Conservation (phyloP, 1,284 basidiomycete genomes). For the Crucibulum cyathiforme region DNA sequence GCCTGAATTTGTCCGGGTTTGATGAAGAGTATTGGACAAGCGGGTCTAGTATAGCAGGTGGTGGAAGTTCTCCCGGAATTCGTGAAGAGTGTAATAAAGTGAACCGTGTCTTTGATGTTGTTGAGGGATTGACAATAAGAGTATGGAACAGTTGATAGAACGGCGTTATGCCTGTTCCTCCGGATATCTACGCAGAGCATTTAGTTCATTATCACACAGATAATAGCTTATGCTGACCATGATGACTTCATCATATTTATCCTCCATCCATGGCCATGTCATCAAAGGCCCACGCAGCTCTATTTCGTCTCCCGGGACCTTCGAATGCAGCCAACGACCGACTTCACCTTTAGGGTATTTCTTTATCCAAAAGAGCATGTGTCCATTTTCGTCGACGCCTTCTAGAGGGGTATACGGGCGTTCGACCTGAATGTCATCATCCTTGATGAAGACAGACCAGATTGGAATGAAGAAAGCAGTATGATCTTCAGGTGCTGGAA, state of each 20-base stretch:
- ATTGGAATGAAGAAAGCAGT: constrained; percentile 50
- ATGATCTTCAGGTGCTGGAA: constrained; percentile 24
- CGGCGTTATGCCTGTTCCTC: constrained; percentile 83
- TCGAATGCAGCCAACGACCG: constrained; percentile 80
- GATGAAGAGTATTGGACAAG: constrained; percentile 52
- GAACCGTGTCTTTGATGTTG: constrained; percentile 54
- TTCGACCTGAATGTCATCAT: constrained; percentile 89
- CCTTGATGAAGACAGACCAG: constrained; percentile 82
- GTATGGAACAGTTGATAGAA: constrained; percentile 73
- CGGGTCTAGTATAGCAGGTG: constrained; percentile 58
- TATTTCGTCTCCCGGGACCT: constrained; percentile 67
- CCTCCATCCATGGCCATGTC: constrained; percentile 73
- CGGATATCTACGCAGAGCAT: constrained; percentile 66
- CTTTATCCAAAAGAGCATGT: constrained; percentile 79
- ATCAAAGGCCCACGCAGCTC: constrained; percentile 79
- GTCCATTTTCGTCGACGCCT: constrained; percentile 67
- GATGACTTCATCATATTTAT: constrained; percentile 76
- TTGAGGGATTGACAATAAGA: constrained; percentile 37
- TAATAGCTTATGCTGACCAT: constrained; percentile 57
- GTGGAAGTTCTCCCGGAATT: constrained; percentile 68
- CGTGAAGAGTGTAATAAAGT: constrained; percentile 75
- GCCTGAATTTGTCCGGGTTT: constrained; percentile 58
- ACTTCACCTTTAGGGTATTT: constrained; percentile 82
- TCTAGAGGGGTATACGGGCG: constrained; percentile 82
- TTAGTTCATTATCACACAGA: constrained; percentile 1